A percentile compares a stretch with the other conserved stretches of the same genome.
Conservation (phyloP, 306 rosid genomes). For the Casuarina cunninghamiana region DNA sequence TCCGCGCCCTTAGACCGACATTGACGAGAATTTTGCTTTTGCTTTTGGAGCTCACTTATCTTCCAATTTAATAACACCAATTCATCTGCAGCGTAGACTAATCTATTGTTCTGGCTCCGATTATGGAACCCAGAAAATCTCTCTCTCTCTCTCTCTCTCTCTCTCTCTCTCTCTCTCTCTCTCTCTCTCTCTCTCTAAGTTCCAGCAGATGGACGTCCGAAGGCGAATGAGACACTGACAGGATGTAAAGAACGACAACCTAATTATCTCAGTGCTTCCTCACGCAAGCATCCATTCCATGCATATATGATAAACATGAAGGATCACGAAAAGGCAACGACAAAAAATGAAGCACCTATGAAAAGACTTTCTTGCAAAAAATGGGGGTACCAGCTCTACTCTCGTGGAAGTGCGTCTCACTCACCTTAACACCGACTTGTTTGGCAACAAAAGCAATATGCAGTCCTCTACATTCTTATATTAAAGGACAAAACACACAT, state of each 20-base stretch:
- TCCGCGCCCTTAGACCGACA: slow-evolving; percentile 18
- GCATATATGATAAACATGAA: slow-evolving; percentile 29
- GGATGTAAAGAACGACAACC: neutral
- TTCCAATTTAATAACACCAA: neutral
- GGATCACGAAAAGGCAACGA: neutral
- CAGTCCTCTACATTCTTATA: slow-evolving; percentile 5
- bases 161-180: neutral
- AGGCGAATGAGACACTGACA: neutral
- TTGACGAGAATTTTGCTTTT: neutral
- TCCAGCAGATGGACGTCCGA: neutral
- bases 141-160: neutral
- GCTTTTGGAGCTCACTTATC: slow-evolving; percentile 5
- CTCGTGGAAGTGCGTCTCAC: neutral
- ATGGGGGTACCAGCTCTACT: no score
- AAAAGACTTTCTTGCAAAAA: no score
- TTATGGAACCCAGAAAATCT: neutral
- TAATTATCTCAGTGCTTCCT: slow-evolving; percentile 35
- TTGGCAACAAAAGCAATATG: neutral
- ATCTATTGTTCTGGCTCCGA: neutral
- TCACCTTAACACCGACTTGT: neutral
- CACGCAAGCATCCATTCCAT: slow-evolving; percentile 54
- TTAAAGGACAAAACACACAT: slow-evolving; percentile 33
- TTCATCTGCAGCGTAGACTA: neutral
- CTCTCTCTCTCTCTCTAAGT: neutral
- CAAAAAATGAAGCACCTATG: neutral